Percentiles rank a stretch among this genome's conserved stretches.
Conservation (phyloP, 371 early-diverging fungal genomes). For the Mortierella sp. region DNA sequence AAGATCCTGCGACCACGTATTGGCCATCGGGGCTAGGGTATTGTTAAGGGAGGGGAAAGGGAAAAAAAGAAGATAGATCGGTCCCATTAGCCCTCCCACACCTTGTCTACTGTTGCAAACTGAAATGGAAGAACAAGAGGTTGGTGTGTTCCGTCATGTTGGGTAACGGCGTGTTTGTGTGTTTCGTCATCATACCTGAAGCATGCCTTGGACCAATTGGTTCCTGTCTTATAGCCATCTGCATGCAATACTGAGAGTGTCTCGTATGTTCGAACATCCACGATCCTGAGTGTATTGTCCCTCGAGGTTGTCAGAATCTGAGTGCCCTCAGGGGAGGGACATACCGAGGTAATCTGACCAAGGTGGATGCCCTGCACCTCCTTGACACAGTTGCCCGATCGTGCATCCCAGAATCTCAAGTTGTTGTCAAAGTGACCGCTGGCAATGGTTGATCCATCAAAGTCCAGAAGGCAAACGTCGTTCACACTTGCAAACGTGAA, state of each 20-base stretch:
- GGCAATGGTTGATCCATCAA: conserved; percentile 85
- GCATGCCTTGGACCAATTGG: conserved; percentile 90
- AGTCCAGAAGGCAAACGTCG: conserved; percentile 85
- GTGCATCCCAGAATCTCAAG: conserved; percentile 91
- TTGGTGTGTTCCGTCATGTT: no score
- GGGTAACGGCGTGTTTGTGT: no score
- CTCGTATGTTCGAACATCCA: conserved; percentile 85
- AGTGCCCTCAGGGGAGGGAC: conserved; percentile 80
- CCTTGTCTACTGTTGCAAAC: not conserved
- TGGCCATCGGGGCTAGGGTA: conserved; percentile 83
- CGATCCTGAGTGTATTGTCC: conserved; percentile 89
- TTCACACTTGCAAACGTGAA: conserved; percentile 96
- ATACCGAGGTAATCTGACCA: conserved; percentile 89
- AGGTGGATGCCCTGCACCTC: conserved; percentile 86
- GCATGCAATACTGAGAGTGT: conserved; percentile 74
- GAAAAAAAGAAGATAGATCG: conserved; percentile 2
- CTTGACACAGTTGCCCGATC: conserved; percentile 81
- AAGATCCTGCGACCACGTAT: conserved; percentile 85
- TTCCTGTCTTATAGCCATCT: conserved; percentile 80
- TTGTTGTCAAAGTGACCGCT: conserved; percentile 95
- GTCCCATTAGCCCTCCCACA: no score
- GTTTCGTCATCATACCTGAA: conserved; percentile 73
- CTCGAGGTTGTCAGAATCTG: conserved; percentile 88
- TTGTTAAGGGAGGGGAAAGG: not conserved
- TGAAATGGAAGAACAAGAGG: not conserved